Percentiles rank a stretch among this genome's conserved stretches.
phyloP scores from a whole-genome alignment of 805 yeast genomes.

The Candida takata region DNA sequence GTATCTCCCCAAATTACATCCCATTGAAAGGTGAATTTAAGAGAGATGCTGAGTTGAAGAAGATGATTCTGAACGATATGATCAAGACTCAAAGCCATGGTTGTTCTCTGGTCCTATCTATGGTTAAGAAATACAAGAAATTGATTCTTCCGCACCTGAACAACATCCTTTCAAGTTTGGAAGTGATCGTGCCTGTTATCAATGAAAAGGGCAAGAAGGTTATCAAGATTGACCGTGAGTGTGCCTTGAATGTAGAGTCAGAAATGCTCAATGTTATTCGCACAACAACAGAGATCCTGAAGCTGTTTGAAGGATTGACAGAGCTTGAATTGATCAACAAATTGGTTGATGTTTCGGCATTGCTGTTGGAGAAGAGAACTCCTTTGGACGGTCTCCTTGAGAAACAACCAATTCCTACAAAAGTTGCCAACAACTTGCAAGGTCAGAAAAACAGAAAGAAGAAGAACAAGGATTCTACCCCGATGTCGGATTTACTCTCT shows the following conservation, averaged over 20 bases:
- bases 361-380: constrained; percentile 29
- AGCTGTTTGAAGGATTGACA: constrained; percentile 32
- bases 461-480: constrained; percentile 35
- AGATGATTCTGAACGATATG: constrained; percentile 37
- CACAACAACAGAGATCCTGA: constrained; percentile 22
- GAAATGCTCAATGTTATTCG: constrained; percentile 27
- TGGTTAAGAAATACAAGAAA: constrained; percentile 26
- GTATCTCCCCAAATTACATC: constrained; percentile 48
- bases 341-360: constrained; percentile 50
- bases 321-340: constrained; percentile 50
- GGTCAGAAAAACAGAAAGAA: constrained; percentile 29
- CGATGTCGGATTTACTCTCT: constrained; percentile 62
- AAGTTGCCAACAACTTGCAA: constrained; percentile 9
- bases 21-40: constrained; percentile 51
- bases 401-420: constrained; percentile 25
- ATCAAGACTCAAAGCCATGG: constrained; percentile 39
- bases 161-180: constrained; percentile 47
- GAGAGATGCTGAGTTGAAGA: constrained; percentile 43
- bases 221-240: constrained; percentile 33
- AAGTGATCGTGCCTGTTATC: constrained; percentile 50
- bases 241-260: constrained; percentile 26
- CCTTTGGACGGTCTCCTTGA: constrained; percentile 24
- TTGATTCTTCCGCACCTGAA: constrained; percentile 39
- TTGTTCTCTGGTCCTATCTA: constrained; percentile 31
- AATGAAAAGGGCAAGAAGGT: constrained; percentile 28